Percentiles rank a stretch among this genome's conserved stretches.
Evolutionary conservation across 192 early-diverging fungal species (phyloP).

Genomic region (Ramicandelaber brevisporus): DNA sequence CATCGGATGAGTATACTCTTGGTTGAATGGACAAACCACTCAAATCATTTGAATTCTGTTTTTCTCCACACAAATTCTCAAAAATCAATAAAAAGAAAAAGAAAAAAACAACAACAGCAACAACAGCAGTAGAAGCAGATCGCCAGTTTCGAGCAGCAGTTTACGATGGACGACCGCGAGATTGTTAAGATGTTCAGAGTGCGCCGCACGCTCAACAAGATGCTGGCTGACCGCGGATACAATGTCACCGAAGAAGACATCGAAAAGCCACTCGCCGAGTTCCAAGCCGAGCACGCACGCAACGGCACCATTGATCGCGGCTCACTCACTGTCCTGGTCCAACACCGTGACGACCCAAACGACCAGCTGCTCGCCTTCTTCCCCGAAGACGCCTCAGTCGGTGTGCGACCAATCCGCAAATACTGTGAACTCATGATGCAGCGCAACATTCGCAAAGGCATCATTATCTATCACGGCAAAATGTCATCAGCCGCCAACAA

Average conservation of each 20-base stretch:
- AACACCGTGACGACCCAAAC: slow-evolving; percentile 48
- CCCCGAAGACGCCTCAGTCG: slow-evolving; percentile 67
- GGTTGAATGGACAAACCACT: too few relatives aligned
- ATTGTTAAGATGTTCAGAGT: slow-evolving; percentile 54
- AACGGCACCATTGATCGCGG: slow-evolving; percentile 54
- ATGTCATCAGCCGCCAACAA: slow-evolving; percentile 71
- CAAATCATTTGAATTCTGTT: too few relatives aligned
- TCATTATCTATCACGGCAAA: slow-evolving; percentile 64
- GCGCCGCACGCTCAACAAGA: slow-evolving; percentile 68
- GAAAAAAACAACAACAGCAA: too few relatives aligned
- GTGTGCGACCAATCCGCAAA: slow-evolving; percentile 73
- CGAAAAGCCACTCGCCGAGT: slow-evolving; percentile 57
- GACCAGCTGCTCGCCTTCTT: slow-evolving; percentile 82
- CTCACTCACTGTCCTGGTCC: slow-evolving; percentile 59
- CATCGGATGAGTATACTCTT: too few relatives aligned
- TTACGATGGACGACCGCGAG: slow-evolving; percentile 20
- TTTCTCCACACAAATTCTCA: too few relatives aligned
- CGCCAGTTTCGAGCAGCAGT: too few relatives aligned
- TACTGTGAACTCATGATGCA: slow-evolving; percentile 53
- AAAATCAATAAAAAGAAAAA: too few relatives aligned
- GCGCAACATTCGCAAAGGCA: slow-evolving; percentile 53
- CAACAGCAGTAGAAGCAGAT: too few relatives aligned
- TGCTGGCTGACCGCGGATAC: slow-evolving; percentile 80
- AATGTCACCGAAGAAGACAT: slow-evolving; percentile 51
- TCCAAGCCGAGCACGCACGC: slow-evolving; percentile 34